Base-by-base conservation (phyloP, 352 stramenopile species). In the Globisporangium paddicum region DNA sequence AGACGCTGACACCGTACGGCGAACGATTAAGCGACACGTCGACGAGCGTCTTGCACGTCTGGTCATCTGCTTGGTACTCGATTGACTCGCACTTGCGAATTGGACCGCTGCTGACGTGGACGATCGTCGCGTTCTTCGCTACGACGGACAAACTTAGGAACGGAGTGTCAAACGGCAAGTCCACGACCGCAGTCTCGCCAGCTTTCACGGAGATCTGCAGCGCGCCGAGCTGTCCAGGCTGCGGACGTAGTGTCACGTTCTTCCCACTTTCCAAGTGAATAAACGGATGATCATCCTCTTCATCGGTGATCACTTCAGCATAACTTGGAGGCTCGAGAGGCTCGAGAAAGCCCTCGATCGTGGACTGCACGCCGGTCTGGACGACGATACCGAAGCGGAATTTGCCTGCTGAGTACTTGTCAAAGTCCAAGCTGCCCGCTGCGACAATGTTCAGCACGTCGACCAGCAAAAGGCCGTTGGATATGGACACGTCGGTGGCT, bases 321-420 rank as follows among this genome's bases (percentile, higher is more conserved):
- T 16, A 11, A 19, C 13, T 46, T 2, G 38, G 54, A 2, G 60
- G 37, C 14, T 53, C 56, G 45, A 82, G 57, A 40, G 69, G 71
- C 28, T 83, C 50, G 16, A 87, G 44, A 35, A 83, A 85, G 3
- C 75, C 77, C 52, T 82, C 58, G 28, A 87, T 62, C 23, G 67
- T 71, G 9, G 58, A 67, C 21, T 61, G 69, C 40, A 46, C 61
- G 13, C 60, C 62, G 5, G 73, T 71, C 56, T 73, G 49, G 0
- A 77, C 65, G 34, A 58, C 58, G 13, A 89, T 41, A 47, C 62
- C 51, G 13, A 47, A 41, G 25, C 57, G 71, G 56, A 92, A 90
- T 46, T 89, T 84, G n/a, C 86, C 53, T 16, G 80, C 72, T 1
- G 83, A 86, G 61, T 81, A 93, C 47, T 86, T 86, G 55, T 93